Evolutionary conservation across 2,329 filamentous ascomycete genomes (phyloP).

Genomic region (Geoglossum cookeanum): DNA sequence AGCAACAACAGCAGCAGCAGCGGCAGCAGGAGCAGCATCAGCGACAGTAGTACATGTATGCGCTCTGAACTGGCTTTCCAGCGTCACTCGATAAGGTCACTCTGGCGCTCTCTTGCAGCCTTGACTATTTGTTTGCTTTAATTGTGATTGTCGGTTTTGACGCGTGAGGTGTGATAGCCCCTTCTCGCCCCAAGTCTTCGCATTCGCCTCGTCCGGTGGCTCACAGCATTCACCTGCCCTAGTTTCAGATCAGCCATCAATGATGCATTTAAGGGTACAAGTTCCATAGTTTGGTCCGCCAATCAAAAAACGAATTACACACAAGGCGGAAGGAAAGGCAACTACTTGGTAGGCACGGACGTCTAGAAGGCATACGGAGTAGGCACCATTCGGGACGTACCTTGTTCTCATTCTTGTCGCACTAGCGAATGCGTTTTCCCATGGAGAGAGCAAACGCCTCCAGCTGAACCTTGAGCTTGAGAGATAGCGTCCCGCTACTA

Average conservation of each 20-base stretch:
- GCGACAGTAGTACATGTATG: background rate
- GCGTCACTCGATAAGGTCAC: background rate
- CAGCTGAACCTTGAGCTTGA: background rate
- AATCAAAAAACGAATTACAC: background rate
- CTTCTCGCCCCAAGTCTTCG: background rate
- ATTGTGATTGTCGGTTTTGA: background rate
- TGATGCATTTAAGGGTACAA: background rate
- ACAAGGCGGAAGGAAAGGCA: background rate
- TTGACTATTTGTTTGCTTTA: background rate
- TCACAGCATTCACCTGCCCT: background rate
- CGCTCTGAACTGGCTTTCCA: background rate
- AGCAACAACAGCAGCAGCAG: background rate
- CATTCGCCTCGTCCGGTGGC: background rate
- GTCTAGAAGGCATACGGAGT: background rate
- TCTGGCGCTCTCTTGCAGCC: background rate
- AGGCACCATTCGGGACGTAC: background rate
- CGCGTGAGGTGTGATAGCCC: background rate
- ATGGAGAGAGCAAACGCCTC: background rate
- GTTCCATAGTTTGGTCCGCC: background rate
- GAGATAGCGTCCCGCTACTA: background rate
- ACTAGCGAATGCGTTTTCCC: background rate
- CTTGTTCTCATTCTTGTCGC: background rate
- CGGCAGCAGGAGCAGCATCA: background rate
- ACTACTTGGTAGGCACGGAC: background rate
- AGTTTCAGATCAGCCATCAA: constrained; percentile 2